Percentiles rank a stretch among this genome's conserved stretches.
phyloP scores from a whole-genome alignment of 768 basidiomycete genomes.

The Phanerochaete sordida region DNA sequence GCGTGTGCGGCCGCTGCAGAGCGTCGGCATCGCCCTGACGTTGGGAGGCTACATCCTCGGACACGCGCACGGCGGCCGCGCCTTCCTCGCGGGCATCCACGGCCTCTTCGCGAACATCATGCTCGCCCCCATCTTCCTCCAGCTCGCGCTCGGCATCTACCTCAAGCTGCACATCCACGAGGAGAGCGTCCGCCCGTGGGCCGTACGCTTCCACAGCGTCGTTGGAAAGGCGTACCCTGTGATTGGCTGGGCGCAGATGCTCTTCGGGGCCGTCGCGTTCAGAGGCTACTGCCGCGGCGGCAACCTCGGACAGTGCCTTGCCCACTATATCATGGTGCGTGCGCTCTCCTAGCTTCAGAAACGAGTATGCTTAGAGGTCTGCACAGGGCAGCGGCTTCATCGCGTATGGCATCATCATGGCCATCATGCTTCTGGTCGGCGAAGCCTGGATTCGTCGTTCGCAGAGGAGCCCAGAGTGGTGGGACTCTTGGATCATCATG shows the following conservation, averaged over 20 bases:
- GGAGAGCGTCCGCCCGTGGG: constrained; percentile 64
- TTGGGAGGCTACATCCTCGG: constrained; percentile 76
- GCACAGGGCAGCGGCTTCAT: constrained; percentile 79
- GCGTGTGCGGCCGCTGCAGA: constrained; percentile 34
- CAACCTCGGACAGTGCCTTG: constrained; percentile 79
- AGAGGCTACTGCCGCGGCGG: constrained; percentile 79
- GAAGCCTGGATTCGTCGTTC: constrained; percentile 73
- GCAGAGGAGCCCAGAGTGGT: constrained; percentile 78
- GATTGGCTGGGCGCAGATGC: constrained; percentile 84
- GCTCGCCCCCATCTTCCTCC: constrained; percentile 59
- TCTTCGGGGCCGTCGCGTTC: constrained; percentile 77
- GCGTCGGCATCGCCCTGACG: constrained; percentile 65
- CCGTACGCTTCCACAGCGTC: constrained; percentile 68
- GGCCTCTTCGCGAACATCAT: constrained; percentile 65
- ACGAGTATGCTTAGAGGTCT: background rate
- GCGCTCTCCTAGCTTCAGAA: background rate
- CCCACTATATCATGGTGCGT: constrained; percentile 77
- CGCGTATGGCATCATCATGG: constrained; percentile 80
- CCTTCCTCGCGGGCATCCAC: constrained; percentile 73
- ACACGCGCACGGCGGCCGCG: constrained; percentile 80
- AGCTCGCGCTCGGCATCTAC: constrained; percentile 77
- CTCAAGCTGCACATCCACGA: constrained; percentile 92
- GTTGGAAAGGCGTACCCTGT: constrained; percentile 83
- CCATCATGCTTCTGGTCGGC: constrained; percentile 72
- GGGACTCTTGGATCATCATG: constrained; percentile 70